phyloP scores from a whole-genome alignment of 495 filamentous ascomycete species.

The Umbilicaria muhlenbergii region DNA sequence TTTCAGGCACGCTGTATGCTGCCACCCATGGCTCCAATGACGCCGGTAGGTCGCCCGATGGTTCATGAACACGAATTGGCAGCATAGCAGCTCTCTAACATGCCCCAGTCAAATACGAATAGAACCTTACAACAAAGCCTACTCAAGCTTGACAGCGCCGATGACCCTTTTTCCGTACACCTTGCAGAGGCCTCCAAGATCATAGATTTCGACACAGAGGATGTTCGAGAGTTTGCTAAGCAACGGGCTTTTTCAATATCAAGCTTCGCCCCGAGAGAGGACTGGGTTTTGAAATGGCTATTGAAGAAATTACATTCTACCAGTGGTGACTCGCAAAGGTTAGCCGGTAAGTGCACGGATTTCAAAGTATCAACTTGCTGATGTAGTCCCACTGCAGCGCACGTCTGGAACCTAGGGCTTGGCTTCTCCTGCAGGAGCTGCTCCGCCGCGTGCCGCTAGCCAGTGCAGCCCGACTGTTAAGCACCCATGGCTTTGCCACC shows the following conservation, averaged over 20 bases:
- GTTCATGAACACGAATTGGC: not conserved
- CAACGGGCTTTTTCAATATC: not conserved
- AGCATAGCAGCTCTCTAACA: conserved; percentile 1
- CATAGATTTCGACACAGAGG: conserved; percentile 25
- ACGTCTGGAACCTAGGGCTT: conserved; percentile 28
- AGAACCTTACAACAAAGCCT: conserved; percentile 29
- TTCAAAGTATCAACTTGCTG: conserved; percentile 1
- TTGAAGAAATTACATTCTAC: conserved; percentile 39
- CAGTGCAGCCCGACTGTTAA: conserved; percentile 31
- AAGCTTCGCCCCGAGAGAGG: conserved; percentile 29
- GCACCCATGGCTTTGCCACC: conserved; percentile 31
- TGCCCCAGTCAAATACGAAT: not conserved
- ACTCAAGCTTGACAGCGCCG: conserved; percentile 34
- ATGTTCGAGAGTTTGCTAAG: too few species aligned
- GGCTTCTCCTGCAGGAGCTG: conserved; percentile 32
- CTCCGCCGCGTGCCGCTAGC: conserved; percentile 27
- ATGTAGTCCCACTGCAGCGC: conserved; percentile 17
- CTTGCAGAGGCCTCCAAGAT: conserved; percentile 32
- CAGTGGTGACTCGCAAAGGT: conserved; percentile 12
- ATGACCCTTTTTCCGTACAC: conserved; percentile 23
- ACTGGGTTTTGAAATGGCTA: conserved; percentile 55
- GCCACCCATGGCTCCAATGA: not conserved
- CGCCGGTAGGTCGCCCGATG: not conserved
- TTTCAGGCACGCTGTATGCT: not conserved
- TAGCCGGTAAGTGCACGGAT: conserved; percentile 2